Evolutionary conservation across 2,329 filamentous ascomycete species (phyloP), one percentile per base, ranked within the genome.

Genomic region (Colletotrichum sublineola): DNA sequence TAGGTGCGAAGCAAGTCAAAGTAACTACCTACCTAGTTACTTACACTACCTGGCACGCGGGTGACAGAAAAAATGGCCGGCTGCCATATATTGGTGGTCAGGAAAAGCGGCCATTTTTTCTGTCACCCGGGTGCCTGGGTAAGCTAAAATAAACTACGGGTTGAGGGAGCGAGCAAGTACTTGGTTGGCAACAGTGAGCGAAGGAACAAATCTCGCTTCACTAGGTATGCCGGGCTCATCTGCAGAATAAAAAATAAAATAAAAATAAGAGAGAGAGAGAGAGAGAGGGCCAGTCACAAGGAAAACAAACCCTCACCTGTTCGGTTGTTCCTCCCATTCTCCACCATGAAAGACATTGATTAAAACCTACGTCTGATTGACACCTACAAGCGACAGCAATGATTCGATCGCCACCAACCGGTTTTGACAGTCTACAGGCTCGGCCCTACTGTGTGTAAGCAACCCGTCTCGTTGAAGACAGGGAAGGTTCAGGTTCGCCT

Each of bases 401-500:
- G 58, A 68, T 64, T 44, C n/a, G 38, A 48, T 29, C 48, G 57
- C 20, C 60, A 31, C 38, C 31, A 24, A 36, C 61, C 61, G 55
- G 44, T n/a, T 61, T 72, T 33, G 42, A 58, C 29, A 31, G 18
- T 33, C 42, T 52, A 40, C 38, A 63, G 52, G 65, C 65, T 60
- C 50, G n/a, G 36, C 52, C 65, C 58, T 46, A 44, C 50, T 44
- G 33, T 46, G 15, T 7, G 42, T 44, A 6, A 31, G n/a, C 15
- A 29, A 20, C 24, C 24, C 31, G 55, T 42, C 31, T 53, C 38
- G n/a, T 24, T 40, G 7, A 36, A 55, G 68, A 38, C 42, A 14
- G 53, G 52, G 50, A 31, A 14, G 61, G 44, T 68, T 58, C 57
- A 58, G 38, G 29, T 68, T 68, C 57, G 68, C 68, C 63, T 61